Evolutionary conservation across 306 rosid genomes (phyloP).

Genomic region (Lablab purpureus): DNA sequence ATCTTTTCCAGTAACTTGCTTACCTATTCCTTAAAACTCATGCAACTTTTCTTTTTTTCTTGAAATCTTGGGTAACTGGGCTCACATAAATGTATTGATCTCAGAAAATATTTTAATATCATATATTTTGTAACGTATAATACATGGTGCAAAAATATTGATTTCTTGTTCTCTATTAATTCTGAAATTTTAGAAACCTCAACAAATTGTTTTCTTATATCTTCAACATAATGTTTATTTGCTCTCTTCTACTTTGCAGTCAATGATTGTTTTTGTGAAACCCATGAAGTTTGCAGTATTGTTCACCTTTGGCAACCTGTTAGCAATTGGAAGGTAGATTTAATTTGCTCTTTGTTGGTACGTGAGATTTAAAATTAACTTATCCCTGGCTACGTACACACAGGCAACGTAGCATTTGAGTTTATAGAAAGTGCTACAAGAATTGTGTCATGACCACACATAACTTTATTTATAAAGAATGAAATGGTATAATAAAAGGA

Average conservation of each 20-base stretch:
- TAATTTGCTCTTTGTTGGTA: constrained; percentile 32
- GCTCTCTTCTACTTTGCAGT: constrained; percentile 65
- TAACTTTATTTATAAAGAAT: too few relatives aligned
- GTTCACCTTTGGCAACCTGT: constrained; percentile 88
- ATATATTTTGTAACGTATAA: background rate
- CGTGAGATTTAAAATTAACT: constrained; percentile 32
- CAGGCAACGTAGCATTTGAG: constrained; percentile 13
- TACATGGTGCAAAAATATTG: background rate
- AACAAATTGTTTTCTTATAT: constrained; percentile 19
- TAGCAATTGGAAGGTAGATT: constrained; percentile 95
- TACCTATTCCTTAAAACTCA: background rate
- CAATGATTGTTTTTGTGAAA: constrained; percentile 76
- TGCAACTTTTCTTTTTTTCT: background rate
- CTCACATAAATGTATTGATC: background rate
- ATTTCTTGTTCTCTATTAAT: background rate
- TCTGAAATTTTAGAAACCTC: constrained; percentile 16
- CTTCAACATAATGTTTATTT: constrained; percentile 35
- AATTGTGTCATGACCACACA: too few relatives aligned
- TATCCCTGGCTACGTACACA: background rate
- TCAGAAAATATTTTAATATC: background rate
- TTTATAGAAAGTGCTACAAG: too few relatives aligned
- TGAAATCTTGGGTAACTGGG: background rate
- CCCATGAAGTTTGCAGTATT: constrained; percentile 86
- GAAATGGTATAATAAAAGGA: too few relatives aligned
- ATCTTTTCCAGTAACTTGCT: background rate